Base-by-base conservation (phyloP, 169 alveolate genomes). In the Theileria annulata region DNA sequence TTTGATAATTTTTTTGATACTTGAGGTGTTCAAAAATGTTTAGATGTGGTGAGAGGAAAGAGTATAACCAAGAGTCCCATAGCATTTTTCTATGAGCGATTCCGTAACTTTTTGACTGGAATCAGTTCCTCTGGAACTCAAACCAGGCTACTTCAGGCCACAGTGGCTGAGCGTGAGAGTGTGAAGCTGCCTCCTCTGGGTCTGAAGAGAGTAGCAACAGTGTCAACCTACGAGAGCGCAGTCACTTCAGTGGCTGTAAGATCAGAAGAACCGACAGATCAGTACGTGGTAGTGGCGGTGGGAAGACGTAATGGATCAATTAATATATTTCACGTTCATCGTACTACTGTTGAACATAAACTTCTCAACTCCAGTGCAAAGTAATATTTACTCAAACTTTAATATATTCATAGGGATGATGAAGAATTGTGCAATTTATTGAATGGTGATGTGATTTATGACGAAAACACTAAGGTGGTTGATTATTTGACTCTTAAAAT, bases 281-380 rank as follows among this genome's bases (percentile, higher is more conserved):
- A 80, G 49, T 87, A 88, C 81, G 79, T 91, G 1, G 67, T 93
- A 82, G 80, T 93, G 33, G 92, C 95, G n/a, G 96, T 92, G 30
- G 96, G 95, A 6, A 86, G 95, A 28, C 87, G 93, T 54, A 92
- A 92, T 33, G 96, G 96, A 2, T 23, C 88, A 12, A 90, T 93
- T 10, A 88, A 92, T 51, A 68, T 90, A 23, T 90, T 86, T 69
- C 90, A 87, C 69, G 79, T 84, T 30, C 87, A 59, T 69, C 87
- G 92, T 19, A 90, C 93, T 0, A 72, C 59, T n/a, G 62, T 88
- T 3, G 94, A 90, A 73, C 19, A 71, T 79, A 66, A 35, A 8
- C 47, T 35, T 5, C 47, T 35, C n/a, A 51, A 86, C 74, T 23
- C 68, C 56, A 47, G 31, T 27, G 48, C 37, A 42, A 17, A 54